Evolutionary conservation across 768 basidiomycete genomes (phyloP), one percentile per base, ranked within the genome.

Genomic region (Amanita rimosa): DNA sequence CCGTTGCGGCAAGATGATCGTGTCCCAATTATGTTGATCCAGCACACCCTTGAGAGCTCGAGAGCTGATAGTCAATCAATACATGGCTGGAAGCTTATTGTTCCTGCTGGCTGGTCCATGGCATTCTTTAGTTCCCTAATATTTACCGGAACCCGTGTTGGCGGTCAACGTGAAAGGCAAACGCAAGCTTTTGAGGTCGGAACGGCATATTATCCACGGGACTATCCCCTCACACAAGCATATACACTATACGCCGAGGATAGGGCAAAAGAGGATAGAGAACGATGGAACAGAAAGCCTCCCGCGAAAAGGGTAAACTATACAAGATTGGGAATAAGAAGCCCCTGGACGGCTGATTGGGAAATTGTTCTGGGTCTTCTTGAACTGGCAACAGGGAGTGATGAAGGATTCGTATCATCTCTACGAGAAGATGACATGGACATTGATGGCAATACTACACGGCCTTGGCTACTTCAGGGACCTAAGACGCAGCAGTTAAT

Each of bases 21-120:
- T 14, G 67, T 97, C 13, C 92, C 94, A 1, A 63, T 93, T 44
- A 64, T 97, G 35, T 74, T 99, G 40, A 76, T 94, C 6, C 91
- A 93, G 59, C 79, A 79, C 17, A 83, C 89, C 8, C 57, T 88
- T 17, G 78, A 80, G 52, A 56, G 60, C 21, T 49, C 49, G 35
- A 51, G 57, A 13, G 56, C 62, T 13, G 61, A 64, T 37, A 62
- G 58, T 8, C 67, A 70, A 54, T 67, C 73, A 1, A 67, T 91
- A 26, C 81, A 92, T 56, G 93, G 94, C 34, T 96, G 89, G 85
- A 91, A 83, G 6, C 67, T 99, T 7, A 70, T 96, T 40, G 62
- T 95, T 27, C 95, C 95, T 3, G 70, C 79, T 1, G 92, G 90
- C 10, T 98, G 93, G 92, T 75, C 78, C 0, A 95, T 92, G 83